Base-by-base conservation (phyloP, 2,329 filamentous ascomycete species). In the Endoconidiophora laricicola region DNA sequence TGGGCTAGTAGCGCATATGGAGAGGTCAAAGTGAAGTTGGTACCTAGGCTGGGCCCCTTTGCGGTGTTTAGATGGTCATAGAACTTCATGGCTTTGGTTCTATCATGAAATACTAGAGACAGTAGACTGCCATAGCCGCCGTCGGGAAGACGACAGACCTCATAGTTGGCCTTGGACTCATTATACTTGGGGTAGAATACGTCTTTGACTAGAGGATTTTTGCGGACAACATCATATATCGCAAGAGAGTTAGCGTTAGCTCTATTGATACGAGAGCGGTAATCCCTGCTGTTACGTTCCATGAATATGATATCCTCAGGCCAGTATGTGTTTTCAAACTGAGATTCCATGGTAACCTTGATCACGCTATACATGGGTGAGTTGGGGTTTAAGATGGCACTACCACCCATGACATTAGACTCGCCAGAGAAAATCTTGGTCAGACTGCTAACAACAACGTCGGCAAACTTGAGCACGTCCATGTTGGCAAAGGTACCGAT, bases 351-450 rank as follows among this genome's bases (percentile, higher is more conserved):
- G n/a, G 72, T 70, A 4, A 68, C 61, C 61, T 86, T 90, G n/a
- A 98, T 65, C 0, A 66, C 57, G 2, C 62, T 50, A 62, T 94
- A 94, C 65, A 81, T 83, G 43, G 67, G 76, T 16, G 79, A 70
- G 51, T 79, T 74, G 0, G 76, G 76, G 58, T 81, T 81, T 43
- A 81, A 61, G 49, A 81, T 75, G 43, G 72, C 66, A 56, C 81
- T 83, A 51, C 91, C 91, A 52, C 88, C 91, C 90, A 96, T 96
- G 57, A 98, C 91, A 63, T 98, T 96, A 63, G 86, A 91, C 65
- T 95, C 91, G 46, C 91, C 91, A 50, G 86, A 94, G 67, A 98
- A 98, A 48, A 96, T 83, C 64, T 98, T 98, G 45, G 91, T 96
- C 53, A 98, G 70, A 61, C 86, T 94, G 69, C 86, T 94, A 51